Evolutionary conservation across 768 basidiomycete species (phyloP).

Genomic region (Sarcodon aspratus): DNA sequence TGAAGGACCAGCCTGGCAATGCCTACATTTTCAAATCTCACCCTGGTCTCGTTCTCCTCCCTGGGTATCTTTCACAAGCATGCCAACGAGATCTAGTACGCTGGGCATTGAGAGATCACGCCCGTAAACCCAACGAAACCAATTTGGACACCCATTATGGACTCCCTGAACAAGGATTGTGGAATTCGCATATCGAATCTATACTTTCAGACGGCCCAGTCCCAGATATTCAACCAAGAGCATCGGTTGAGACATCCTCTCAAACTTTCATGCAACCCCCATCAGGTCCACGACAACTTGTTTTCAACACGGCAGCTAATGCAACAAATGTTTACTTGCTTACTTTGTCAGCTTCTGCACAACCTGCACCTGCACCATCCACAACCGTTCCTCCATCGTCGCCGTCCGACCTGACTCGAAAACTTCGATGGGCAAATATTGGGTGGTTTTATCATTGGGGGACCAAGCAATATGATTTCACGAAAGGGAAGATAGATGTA

Average conservation of each 20-base stretch:
- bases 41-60: slow-evolving; percentile 77
- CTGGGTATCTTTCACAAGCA: slow-evolving; percentile 49
- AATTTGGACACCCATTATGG: slow-evolving; percentile 83
- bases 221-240: slow-evolving; percentile 33
- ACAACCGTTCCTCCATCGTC: slow-evolving; percentile 36
- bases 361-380: slow-evolving; percentile 57
- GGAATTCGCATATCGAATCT: slow-evolving; percentile 45
- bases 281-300: slow-evolving; percentile 48
- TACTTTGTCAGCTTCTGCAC: slow-evolving; percentile 31
- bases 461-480: slow-evolving; percentile 89
- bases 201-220: slow-evolving; percentile 18
- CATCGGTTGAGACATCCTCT: slow-evolving; percentile 15
- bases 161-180: slow-evolving; percentile 67
- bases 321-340: slow-evolving; percentile 42
- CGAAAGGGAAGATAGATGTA: slow-evolving; percentile 53
- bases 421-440: slow-evolving; percentile 91
- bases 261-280: neutral
- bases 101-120: slow-evolving; percentile 70
- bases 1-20: slow-evolving; percentile 9
- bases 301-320: slow-evolving; percentile 64
- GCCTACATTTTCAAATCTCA: slow-evolving; percentile 9
- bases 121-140: slow-evolving; percentile 72
- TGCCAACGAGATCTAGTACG: slow-evolving; percentile 59
- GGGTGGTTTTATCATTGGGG: slow-evolving; percentile 98
- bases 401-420: slow-evolving; percentile 50